Conservation (phyloP, 345 rosid species). For the Pugionium dolabratum region DNA sequence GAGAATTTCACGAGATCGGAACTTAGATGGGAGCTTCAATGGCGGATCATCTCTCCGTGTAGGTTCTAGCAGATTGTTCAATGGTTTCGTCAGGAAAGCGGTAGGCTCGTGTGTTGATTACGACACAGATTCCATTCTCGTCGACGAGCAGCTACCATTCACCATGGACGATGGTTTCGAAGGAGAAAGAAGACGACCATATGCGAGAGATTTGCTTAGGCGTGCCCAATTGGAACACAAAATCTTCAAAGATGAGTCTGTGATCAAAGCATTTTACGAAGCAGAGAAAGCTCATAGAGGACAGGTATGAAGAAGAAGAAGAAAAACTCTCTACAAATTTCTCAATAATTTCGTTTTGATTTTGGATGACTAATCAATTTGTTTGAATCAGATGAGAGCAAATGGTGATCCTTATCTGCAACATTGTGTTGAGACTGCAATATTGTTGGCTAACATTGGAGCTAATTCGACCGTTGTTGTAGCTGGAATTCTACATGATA, state of each 20-base stretch:
- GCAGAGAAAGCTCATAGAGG: conserved; percentile 97
- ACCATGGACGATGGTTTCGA: conserved; percentile 67
- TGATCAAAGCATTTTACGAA: conserved; percentile 77
- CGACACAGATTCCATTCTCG: conserved; percentile 46
- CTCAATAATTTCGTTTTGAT: background rate
- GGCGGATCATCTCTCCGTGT: conserved; percentile 46
- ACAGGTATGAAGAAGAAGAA: conserved; percentile 56
- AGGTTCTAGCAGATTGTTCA: conserved; percentile 61
- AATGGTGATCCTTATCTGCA: conserved; percentile 93
- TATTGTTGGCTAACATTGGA: conserved; percentile 81
- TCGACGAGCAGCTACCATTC: conserved; percentile 56
- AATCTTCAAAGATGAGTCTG: conserved; percentile 64
- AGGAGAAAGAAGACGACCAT: conserved; percentile 49
- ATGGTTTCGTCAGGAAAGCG: conserved; percentile 72
- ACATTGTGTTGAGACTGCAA: conserved; percentile 97
- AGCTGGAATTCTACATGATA: conserved; percentile 93
- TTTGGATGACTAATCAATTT: conserved; percentile 26
- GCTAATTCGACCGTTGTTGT: conserved; percentile 82
- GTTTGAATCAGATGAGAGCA: conserved; percentile 70
- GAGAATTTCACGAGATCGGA: conserved; percentile 51
- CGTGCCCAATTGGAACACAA: conserved; percentile 72
- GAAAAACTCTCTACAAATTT: background rate
- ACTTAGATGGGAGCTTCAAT: conserved; percentile 43
- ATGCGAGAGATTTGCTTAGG: conserved; percentile 63
- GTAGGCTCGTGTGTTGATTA: conserved; percentile 79